phyloP scores from a whole-genome alignment of 106 monocot species.

The Dendrobium officinale region DNA sequence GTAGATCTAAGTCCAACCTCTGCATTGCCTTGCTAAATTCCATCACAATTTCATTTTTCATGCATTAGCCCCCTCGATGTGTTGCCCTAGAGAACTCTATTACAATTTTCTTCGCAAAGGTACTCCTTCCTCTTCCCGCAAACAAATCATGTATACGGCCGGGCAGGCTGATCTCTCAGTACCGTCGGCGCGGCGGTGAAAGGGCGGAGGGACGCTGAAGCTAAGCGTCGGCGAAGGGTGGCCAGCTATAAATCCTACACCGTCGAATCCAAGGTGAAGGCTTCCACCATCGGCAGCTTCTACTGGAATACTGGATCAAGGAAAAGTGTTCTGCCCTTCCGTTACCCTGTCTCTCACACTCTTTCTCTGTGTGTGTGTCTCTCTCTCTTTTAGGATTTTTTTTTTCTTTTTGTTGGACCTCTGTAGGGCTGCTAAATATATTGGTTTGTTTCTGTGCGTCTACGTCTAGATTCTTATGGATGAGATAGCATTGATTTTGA shows the following conservation, averaged over 20 bases:
- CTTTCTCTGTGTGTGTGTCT: neutral
- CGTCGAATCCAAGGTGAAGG: constrained; percentile 15
- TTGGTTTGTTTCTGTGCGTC: neutral
- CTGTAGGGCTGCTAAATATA: neutral
- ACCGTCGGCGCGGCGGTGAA: neutral
- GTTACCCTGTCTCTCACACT: neutral
- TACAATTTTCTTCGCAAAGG: neutral
- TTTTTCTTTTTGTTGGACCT: neutral
- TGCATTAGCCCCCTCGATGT: no score
- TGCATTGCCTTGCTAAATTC: no score
- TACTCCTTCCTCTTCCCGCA: neutral
- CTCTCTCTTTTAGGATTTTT: neutral
- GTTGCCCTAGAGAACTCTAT: no score
- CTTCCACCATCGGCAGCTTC: constrained; percentile 3
- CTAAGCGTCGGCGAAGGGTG: constrained; percentile 16
- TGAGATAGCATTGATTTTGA: neutral
- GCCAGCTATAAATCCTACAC: constrained; percentile 15
- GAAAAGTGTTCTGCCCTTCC: constrained; percentile 1
- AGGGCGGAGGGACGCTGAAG: constrained; percentile 11
- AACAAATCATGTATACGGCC: neutral
- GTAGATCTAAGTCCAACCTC: neutral
- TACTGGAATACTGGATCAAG: constrained; percentile 13
- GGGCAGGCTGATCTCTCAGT: neutral
- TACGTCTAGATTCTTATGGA: neutral
- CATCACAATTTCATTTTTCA: no score